Base-by-base conservation (phyloP, 768 basidiomycete genomes). In the Suillus ampliporus region DNA sequence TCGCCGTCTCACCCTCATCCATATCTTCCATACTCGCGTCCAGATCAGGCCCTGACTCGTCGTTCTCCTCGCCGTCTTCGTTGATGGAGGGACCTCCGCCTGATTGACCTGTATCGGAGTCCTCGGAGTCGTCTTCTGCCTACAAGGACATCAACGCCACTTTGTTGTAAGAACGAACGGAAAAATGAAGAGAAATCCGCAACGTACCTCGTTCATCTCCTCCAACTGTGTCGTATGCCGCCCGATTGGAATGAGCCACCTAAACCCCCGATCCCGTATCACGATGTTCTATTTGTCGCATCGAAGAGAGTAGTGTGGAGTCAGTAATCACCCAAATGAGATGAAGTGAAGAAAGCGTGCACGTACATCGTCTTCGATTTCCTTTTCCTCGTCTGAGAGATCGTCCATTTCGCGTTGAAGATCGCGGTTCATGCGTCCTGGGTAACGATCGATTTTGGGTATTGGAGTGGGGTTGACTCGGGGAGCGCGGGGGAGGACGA, bases 301-400 rank as follows among this genome's bases (percentile, higher is more conserved):
- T 31, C 31, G 31, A 31, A n/a, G n/a, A n/a, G n/a, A n/a, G n/a
- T n/a, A n/a, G n/a, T n/a, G n/a, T n/a, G n/a, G n/a, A 19, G 38
- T 57, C 19, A 52, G 47, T 17, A n/a, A 38, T 43, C 23, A 8
- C 8, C n/a, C n/a, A n/a, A n/a, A n/a, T n/a, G n/a, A n/a, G n/a
- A n/a, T n/a, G n/a, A 37, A 21, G 8, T 13, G 47, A 51, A 40
- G 23, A 37, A 35, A 34, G 13, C 31, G 14, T 14, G 38, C 40
- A 77, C 85, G 65, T 69, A 90, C 92, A 66, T 86, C 79, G 48
- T 90, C 90, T 62, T 94, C 92, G n/a, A 94, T 71, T 67, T 93
- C 90, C 57, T 81, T 84, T 75, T 94, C 92, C 72, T 94, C 92
- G 61, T 94, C 92, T 62, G 90, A 92, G 64, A 94, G 76, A 69